Conservation (phyloP, 2,329 filamentous ascomycete genomes). For the Xylariaceae sp. region DNA sequence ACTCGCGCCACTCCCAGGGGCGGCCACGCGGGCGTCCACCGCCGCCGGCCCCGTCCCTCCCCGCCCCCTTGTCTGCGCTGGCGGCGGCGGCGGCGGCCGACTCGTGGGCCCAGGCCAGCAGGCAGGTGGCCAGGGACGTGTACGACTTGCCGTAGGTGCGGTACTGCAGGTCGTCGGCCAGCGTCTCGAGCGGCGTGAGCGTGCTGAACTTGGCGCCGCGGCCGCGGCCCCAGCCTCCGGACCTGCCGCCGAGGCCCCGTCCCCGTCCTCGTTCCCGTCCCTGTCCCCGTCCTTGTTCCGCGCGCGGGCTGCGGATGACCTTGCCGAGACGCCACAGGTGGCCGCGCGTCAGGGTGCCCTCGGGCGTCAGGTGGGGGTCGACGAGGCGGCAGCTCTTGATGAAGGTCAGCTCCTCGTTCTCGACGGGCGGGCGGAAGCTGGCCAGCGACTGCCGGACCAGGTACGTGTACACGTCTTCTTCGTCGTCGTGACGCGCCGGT, state of each 20-base stretch:
- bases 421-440: constrained; percentile 18
- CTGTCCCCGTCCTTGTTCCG: too few relatives aligned
- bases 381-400: constrained; percentile 22
- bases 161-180: constrained; percentile 19
- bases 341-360: constrained; percentile 15
- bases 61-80: background rate
- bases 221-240: too few relatives aligned
- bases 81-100: background rate
- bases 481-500: too few relatives aligned
- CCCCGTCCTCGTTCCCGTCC: too few relatives aligned
- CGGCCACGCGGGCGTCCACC: constrained; percentile 4
- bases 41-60: constrained; percentile 1
- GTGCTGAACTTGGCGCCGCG: constrained; percentile 15
- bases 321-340: constrained; percentile 20
- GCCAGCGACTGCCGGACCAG: constrained; percentile 18
- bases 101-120: constrained; percentile 9
- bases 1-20: constrained; percentile 14
- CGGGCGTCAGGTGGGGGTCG: constrained; percentile 14
- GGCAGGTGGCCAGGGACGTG: constrained; percentile 12
- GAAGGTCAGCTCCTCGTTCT: constrained; percentile 20
- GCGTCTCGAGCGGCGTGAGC: constrained; percentile 11
- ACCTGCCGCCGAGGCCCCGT: too few relatives aligned
- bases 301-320: constrained; percentile 16
- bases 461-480: constrained; percentile 17
- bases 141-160: constrained; percentile 12